Percentiles rank a stretch among this genome's conserved stretches.
Conservation (phyloP, 352 stramenopile genomes). For the Paralagenidium karlingii region DNA sequence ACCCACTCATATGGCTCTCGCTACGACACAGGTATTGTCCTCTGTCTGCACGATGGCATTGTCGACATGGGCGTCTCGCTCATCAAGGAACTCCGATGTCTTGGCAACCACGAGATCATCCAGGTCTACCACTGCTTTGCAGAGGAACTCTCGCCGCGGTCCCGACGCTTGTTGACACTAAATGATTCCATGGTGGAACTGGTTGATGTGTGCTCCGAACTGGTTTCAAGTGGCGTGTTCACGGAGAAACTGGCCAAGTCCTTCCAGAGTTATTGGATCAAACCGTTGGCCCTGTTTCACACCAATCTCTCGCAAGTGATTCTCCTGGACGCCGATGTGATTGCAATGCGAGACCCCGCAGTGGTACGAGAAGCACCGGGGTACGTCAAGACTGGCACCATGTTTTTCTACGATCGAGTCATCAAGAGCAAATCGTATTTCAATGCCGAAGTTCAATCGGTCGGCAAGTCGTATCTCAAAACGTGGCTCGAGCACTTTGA, state of each 20-base stretch:
- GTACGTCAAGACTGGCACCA: conserved; percentile 29
- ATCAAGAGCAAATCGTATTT: conserved; percentile 34
- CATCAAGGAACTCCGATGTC: conserved; percentile 34
- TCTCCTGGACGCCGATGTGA: conserved; percentile 37
- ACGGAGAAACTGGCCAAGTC: conserved; percentile 7
- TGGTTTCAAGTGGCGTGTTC: conserved; percentile 7
- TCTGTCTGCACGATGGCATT: conserved; percentile 28
- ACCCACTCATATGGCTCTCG: too few species aligned
- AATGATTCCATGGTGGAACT: conserved; percentile 38
- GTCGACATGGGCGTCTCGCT: conserved; percentile 36
- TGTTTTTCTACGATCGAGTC: conserved; percentile 58
- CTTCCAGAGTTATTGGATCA: conserved; percentile 49
- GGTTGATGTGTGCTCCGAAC: conserved; percentile 38
- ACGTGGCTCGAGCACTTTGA: conserved; percentile 35
- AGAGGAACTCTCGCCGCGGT: conserved; percentile 23
- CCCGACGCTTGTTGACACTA: conserved; percentile 16
- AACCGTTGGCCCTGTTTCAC: conserved; percentile 38
- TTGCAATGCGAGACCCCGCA: conserved; percentile 29
- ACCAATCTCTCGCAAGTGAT: conserved; percentile 31
- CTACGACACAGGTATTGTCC: conserved; percentile 15
- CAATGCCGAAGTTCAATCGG: conserved; percentile 18
- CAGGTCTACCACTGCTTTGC: conserved; percentile 32
- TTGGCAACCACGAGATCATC: conserved; percentile 23
- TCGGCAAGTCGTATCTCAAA: conserved; percentile 28
- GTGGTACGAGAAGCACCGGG: conserved; percentile 15